phyloP scores from a whole-genome alignment of 2,329 filamentous ascomycete genomes.

The Fusarium newnesense region DNA sequence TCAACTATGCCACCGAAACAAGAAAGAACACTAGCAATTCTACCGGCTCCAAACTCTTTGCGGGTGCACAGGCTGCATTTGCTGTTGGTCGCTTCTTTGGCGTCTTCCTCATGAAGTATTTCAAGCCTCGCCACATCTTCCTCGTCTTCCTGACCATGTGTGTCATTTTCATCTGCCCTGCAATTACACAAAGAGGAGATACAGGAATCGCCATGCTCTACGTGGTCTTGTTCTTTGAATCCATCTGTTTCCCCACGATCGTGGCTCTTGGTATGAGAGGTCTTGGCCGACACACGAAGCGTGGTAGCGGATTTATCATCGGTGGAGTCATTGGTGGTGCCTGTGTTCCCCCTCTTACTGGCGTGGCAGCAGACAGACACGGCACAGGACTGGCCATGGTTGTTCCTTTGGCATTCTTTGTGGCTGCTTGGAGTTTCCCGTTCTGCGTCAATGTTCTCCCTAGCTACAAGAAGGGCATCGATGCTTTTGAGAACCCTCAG shows the following conservation, averaged over 20 bases:
- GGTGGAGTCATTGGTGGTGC: constrained; percentile 79
- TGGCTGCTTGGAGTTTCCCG: constrained; percentile 66
- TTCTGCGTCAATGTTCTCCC: constrained; percentile 74
- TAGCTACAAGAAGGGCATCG: constrained; percentile 69
- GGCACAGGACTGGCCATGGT: constrained; percentile 72
- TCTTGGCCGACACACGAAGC: constrained; percentile 80
- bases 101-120: constrained; percentile 72
- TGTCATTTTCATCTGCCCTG: constrained; percentile 69
- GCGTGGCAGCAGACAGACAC: constrained; percentile 71
- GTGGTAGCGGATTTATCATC: constrained; percentile 76
- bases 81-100: constrained; percentile 78
- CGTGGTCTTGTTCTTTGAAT: constrained; percentile 80
- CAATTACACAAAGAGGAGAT: constrained; percentile 58
- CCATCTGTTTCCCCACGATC: constrained; percentile 84
- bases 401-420: constrained; percentile 71
- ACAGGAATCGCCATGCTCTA: constrained; percentile 71
- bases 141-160: constrained; percentile 70
- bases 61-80: constrained; percentile 79
- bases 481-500: constrained; percentile 55
- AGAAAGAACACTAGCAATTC: constrained; percentile 61
- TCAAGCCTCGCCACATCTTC: constrained; percentile 75
- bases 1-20: constrained; percentile 75
- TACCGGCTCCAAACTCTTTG: constrained; percentile 73
- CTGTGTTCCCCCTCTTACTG: constrained; percentile 76
- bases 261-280: constrained; percentile 81